Base-by-base conservation (phyloP, 164 flowering plant genomes). In the Santalum album region DNA sequence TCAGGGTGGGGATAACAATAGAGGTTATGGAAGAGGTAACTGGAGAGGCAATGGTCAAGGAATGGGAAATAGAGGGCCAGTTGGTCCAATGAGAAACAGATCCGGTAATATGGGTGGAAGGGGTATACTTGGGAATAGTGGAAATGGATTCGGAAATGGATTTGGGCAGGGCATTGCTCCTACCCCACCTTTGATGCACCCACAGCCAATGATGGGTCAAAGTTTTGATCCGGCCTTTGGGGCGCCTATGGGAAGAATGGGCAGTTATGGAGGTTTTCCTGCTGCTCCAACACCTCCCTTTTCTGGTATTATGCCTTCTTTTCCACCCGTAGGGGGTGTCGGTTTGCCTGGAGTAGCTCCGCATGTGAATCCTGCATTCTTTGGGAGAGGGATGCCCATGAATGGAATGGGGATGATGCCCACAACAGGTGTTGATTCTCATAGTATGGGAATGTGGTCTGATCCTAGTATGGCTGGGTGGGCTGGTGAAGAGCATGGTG, bases 321-420 rank as follows among this genome's bases (percentile, higher is more conserved):
- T 79, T 51, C 95, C 91, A 1, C 80, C 80, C 14, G 83, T 83
- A 15, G 81, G 83, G 58, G 77, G 74, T 50, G 72, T 87, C 43
- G 88, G 90, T 27, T 65, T 90, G 71, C 87, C 95, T 59, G 91
- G 90, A 24, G 87, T 81, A 25, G 88, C 96, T 53, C 96, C 96
- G 49, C 96, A 86, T 71, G 83, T 85, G 21, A 85, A 85, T 62
- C 92, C 92, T 10, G 87, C 89, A 20, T 79, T 82, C 60, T 85
- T 85, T 62, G 81, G 78, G 0, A 71, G 89, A 60, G 85, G 87
- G 12, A 86, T 89, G 91, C 80, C 86, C 9, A 70, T 73, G 68
- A 76, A 68, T 69, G 87, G 84, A 36, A 83, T 90, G 90, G 95
- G 94, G 6, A 83, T 85, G 94, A 78, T 86, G 87, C 82, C 82